Conservation (phyloP, 2,329 filamentous ascomycete genomes). For the Onygenales sp. region DNA sequence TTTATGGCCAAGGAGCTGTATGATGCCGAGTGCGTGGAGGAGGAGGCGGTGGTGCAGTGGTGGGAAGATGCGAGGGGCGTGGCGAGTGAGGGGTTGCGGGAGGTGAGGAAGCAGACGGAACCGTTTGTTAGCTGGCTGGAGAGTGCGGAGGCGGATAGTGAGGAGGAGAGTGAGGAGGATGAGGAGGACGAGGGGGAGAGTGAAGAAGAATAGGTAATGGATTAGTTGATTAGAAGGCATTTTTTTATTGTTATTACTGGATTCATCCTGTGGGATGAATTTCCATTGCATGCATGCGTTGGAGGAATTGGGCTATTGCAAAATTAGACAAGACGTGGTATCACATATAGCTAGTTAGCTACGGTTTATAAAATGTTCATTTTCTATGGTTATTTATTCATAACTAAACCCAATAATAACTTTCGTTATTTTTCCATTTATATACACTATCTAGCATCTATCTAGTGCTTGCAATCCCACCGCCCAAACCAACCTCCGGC, state of each 20-base stretch:
- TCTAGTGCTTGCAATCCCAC: no score
- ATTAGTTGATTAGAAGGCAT: neutral
- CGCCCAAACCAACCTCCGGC: no score
- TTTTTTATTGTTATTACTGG: no score
- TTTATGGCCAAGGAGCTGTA: constrained; percentile 78
- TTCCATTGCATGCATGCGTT: neutral
- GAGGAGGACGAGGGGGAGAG: constrained; percentile 42
- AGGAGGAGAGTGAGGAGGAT: constrained; percentile 55
- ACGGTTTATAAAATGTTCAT: no score
- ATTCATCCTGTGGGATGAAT: neutral
- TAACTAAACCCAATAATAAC: no score
- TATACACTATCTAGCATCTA: no score
- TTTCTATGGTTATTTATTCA: no score
- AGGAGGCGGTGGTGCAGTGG: constrained; percentile 82
- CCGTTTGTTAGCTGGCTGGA: constrained; percentile 77
- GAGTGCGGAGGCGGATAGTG: constrained; percentile 61
- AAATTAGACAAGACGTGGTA: no score
- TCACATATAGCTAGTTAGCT: no score
- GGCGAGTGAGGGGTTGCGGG: constrained; percentile 58
- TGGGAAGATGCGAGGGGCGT: constrained; percentile 67
- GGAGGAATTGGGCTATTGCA: no score
- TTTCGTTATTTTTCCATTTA: no score
- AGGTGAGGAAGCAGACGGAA: constrained; percentile 62
- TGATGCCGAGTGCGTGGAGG: constrained; percentile 72
- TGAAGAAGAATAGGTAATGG: constrained; percentile 3